A percentile compares a stretch with the other conserved stretches of the same genome.
Conservation (phyloP, 805 yeast species). For the Grigorovia transvaalensis region DNA sequence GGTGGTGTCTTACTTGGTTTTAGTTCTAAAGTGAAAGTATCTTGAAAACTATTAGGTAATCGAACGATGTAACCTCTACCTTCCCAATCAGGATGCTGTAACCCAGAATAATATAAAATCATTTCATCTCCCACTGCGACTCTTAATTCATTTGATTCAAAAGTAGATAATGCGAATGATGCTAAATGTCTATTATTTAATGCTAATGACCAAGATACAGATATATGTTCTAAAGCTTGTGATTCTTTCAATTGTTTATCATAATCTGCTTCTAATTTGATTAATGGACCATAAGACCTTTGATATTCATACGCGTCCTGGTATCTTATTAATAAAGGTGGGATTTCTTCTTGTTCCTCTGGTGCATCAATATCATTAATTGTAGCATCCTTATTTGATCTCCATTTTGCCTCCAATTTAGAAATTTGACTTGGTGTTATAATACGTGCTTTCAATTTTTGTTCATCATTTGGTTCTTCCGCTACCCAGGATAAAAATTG, state of each 20-base stretch:
- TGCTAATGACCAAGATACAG: constrained; percentile 64
- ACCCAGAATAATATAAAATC: constrained; percentile 52
- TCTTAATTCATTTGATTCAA: constrained; percentile 53
- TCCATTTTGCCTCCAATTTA: constrained; percentile 74
- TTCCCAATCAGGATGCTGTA: constrained; percentile 55
- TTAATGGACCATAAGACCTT: constrained; percentile 72
- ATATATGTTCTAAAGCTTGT: constrained; percentile 62
- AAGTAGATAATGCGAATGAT: constrained; percentile 55
- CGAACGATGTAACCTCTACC: constrained; percentile 61
- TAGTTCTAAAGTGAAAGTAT: constrained; percentile 64
- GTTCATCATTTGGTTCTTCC: constrained; percentile 55
- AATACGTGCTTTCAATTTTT: constrained; percentile 42
- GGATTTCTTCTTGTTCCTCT: constrained; percentile 46
- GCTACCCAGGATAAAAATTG: constrained; percentile 78
- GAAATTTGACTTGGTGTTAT: constrained; percentile 56
- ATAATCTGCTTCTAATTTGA: constrained; percentile 71
- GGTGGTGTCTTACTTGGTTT: constrained; percentile 31
- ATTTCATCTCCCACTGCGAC: constrained; percentile 82
- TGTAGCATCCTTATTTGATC: constrained; percentile 58
- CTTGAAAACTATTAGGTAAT: constrained; percentile 56
- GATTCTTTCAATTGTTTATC: constrained; percentile 68
- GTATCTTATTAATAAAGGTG: constrained; percentile 67
- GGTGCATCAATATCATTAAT: constrained; percentile 51
- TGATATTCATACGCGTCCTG: constrained; percentile 80
- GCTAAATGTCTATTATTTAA: constrained; percentile 57